Evolutionary conservation across 768 basidiomycete species (phyloP).

Genomic region (Amanita subjunquillea): DNA sequence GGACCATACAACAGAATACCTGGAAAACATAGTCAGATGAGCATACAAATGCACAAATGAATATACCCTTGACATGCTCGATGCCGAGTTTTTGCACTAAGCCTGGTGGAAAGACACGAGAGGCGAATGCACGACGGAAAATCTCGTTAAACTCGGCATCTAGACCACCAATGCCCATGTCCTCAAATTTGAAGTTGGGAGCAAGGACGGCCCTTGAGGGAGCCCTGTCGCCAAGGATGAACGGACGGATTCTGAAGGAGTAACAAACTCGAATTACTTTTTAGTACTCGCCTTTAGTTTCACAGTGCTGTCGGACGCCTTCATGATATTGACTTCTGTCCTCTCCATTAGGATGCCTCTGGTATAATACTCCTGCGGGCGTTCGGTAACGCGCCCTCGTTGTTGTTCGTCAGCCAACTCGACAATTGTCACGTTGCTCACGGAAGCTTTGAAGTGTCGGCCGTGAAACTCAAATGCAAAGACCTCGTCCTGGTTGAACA

Average conservation of each 20-base stretch:
- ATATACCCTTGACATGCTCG: conserved; percentile 89
- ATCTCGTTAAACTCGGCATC: conserved; percentile 93
- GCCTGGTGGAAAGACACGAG: conserved; percentile 95
- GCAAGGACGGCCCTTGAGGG: conserved; percentile 92
- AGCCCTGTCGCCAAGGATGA: conserved; percentile 34
- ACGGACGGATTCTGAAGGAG: not conserved
- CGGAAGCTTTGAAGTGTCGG: conserved; percentile 62
- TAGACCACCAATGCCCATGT: conserved; percentile 98
- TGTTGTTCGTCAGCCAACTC: conserved; percentile 55
- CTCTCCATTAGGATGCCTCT: conserved; percentile 82
- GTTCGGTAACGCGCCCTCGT: conserved; percentile 17
- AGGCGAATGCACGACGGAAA: conserved; percentile 97
- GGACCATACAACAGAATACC: conserved; percentile 94
- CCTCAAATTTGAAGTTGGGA: conserved; percentile 98
- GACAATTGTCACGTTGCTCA: conserved; percentile 49
- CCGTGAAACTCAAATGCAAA: conserved; percentile 86
- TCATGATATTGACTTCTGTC: conserved; percentile 87
- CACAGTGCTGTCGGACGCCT: conserved; percentile 70
- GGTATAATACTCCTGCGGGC: conserved; percentile 16
- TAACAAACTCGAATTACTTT: conserved; percentile 41
- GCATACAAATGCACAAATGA: not conserved
- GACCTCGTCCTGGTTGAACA: conserved; percentile 60
- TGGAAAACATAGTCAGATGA: conserved; percentile 15
- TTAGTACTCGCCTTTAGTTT: conserved; percentile 89
- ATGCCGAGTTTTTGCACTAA: conserved; percentile 97